Evolutionary conservation across 331 rosid genomes (phyloP).

Genomic region (Malus hybrid): DNA sequence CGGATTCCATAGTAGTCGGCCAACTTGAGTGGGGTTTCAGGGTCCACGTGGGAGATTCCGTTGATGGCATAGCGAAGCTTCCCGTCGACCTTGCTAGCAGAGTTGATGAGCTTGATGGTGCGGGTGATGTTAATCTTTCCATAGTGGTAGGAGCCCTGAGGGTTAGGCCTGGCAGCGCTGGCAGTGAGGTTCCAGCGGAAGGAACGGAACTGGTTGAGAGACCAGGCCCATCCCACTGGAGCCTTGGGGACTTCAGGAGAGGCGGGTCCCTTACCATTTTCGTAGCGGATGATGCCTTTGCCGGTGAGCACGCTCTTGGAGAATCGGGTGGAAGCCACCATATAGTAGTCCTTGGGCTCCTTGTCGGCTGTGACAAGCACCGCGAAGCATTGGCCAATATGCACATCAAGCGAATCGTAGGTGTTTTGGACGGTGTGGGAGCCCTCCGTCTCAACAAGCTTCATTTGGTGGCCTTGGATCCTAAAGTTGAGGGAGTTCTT

Average conservation of each 20-base stretch:
- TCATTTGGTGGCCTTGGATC: slow-evolving; percentile 55
- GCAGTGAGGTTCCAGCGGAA: slow-evolving; percentile 77
- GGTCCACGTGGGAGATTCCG: slow-evolving; percentile 59
- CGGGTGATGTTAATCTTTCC: slow-evolving; percentile 69
- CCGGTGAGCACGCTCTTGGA: slow-evolving; percentile 25
- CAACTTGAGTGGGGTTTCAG: slow-evolving; percentile 60
- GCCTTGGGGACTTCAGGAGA: slow-evolving; percentile 37
- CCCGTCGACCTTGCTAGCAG: slow-evolving; percentile 22
- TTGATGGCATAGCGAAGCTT: slow-evolving; percentile 56
- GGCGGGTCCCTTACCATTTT: slow-evolving; percentile 29
- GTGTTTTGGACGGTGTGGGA: slow-evolving; percentile 56
- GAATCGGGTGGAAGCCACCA: slow-evolving; percentile 71
- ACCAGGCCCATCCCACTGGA: slow-evolving; percentile 73
- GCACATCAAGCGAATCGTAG: slow-evolving; percentile 63
- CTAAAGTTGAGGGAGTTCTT: slow-evolving; percentile 54
- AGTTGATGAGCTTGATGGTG: slow-evolving; percentile 45
- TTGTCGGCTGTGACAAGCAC: slow-evolving; percentile 52
- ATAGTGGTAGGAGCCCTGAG: slow-evolving; percentile 72
- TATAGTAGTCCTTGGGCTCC: slow-evolving; percentile 49
- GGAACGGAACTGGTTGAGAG: slow-evolving; percentile 66
- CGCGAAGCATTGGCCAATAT: slow-evolving; percentile 56
- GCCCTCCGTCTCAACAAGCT: slow-evolving; percentile 64
- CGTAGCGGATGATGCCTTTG: slow-evolving; percentile 43
- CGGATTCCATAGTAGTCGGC: slow-evolving; percentile 48
- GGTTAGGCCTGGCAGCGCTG: slow-evolving; percentile 82